Base-by-base conservation (phyloP, 768 basidiomycete species). In the Lepiota brunneoincarnata region DNA sequence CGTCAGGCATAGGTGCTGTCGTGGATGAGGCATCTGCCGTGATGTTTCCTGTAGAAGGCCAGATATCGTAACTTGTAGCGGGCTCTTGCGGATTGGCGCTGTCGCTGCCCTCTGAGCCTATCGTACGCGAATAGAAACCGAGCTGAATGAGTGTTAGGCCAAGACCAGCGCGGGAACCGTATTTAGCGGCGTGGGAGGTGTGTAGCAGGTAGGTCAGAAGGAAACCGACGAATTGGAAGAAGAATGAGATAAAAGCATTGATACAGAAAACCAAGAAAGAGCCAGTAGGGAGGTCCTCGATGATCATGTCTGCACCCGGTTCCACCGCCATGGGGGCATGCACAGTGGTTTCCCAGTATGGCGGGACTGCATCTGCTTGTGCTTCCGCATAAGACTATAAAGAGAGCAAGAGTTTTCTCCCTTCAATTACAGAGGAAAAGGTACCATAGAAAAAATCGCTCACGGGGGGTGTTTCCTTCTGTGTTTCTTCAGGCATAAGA, bases 141-240 rank as follows among this genome's bases (percentile, higher is more conserved):
- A 87, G 92, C 64, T 98, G 96, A 58, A 98, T 95, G 56, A 98
- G 75, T 0, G 93, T 98, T 61, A 97, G 78, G 15, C 96, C 96
- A n/a, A 99, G 83, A 26, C 96, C 96, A 0, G 93, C 93, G 40
- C 93, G 87, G 14, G 92, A 93, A 46, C 97, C 97, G 65, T 82
- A 91, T 68, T 94, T 95, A 56, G 89, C 91, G 0, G 97, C 93
- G 65, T 98, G 95, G 1, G 93, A 88, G 11, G 86, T 86, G 71
- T 91, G 89, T 2, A 98, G 84, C 61, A 98, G 85, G 63, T 93
- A 97, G 1, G 95, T 97, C 72, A 99, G 80, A 55, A 89, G 70
- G 77, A 91, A 93, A 48, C 92, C 95, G 63, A 96, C 81, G 68
- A 98, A 95, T 72, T 98, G 94, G 87, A 99, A 98, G 73, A 94